Evolutionary conservation across 345 rosid species (phyloP).

Genomic region (Citrus reticulata): DNA sequence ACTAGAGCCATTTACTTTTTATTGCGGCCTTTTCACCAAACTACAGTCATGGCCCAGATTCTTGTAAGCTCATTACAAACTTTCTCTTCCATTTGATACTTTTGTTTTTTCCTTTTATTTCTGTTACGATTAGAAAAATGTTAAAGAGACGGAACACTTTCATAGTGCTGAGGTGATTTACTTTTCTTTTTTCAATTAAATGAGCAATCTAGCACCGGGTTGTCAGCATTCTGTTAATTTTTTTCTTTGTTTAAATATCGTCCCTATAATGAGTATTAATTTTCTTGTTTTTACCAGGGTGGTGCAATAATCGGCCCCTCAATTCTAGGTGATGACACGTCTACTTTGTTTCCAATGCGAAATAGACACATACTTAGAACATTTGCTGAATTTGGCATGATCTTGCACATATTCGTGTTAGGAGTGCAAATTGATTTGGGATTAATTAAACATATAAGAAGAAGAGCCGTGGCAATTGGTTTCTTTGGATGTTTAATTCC

Average conservation of each 20-base stretch:
- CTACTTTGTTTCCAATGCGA: slow-evolving; percentile 3
- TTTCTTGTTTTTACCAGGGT: slow-evolving; percentile 13
- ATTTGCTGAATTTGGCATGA: slow-evolving; percentile 20
- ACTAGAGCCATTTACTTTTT: slow-evolving; percentile 1
- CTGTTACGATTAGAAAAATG: no score
- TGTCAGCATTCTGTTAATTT: no score
- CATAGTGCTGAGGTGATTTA: no score
- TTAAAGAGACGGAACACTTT: no score
- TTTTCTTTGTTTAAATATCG: no score
- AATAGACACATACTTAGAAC: slow-evolving; percentile 12
- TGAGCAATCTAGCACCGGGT: no score
- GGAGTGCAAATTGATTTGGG: slow-evolving; percentile 20
- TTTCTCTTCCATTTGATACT: no score
- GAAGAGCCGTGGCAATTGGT: neutral
- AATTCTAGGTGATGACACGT: slow-evolving; percentile 10
- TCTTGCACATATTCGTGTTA: slow-evolving; percentile 18
- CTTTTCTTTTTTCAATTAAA: no score
- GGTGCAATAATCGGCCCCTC: slow-evolving; percentile 33
- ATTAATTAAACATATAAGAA: neutral
- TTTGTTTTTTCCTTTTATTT: no score
- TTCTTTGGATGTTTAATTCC: neutral
- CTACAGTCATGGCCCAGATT: slow-evolving; percentile 5
- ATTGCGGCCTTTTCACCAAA: slow-evolving; percentile 4
- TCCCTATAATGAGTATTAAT: neutral
- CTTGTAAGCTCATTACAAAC: slow-evolving; percentile 1